Base-by-base conservation (phyloP, 306 rosid species). In the Aeschynomene evenia region DNA sequence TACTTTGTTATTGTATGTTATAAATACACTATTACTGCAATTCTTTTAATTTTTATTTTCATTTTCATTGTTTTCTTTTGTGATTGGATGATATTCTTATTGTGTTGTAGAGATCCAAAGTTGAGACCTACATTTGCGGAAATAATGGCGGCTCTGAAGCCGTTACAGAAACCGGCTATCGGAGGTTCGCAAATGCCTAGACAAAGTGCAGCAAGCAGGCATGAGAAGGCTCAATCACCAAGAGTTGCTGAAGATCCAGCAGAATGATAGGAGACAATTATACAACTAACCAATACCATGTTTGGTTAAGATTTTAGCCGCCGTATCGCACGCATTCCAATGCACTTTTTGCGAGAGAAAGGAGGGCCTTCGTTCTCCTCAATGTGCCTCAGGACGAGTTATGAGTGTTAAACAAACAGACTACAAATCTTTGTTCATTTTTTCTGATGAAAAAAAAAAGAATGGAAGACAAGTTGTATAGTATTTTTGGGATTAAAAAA, bases 71-170 rank as follows among this genome's bases (percentile, higher is more conserved):
- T 51, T 68, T 31, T 48, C 20, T 65, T 61, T 70, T 34, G 2
- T 72, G 31, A 62, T 50, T 60, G 31, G 61, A 33, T 36, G 39
- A 70, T 76, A 69, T 43, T 50, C 60, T 82, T 66, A n/a, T 58
- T 40, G 77, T 66, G 65, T 74, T 82, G 70, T 69, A 94, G 99
- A 70, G 97, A 94, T 82, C 86, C 99, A 46, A 94, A 70, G 73
- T 70, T 87, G 82, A 88, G 99, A 77, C 99, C 99, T 24, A 70
- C 99, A 7, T 94, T 94, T 84, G 80, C 89, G 1, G 97, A 94
- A 84, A 90, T 94, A 84, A 84, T 94, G 95, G 95, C 97, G 5
- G 81, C 92, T 42, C 83, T 91, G 76, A 94, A 85, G 79, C 96
- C 92, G 3, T 77, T 94, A 73, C 99, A 88, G 85, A 94, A 85